phyloP scores from a whole-genome alignment of 768 basidiomycete genomes.

The Auricularia cornea region DNA sequence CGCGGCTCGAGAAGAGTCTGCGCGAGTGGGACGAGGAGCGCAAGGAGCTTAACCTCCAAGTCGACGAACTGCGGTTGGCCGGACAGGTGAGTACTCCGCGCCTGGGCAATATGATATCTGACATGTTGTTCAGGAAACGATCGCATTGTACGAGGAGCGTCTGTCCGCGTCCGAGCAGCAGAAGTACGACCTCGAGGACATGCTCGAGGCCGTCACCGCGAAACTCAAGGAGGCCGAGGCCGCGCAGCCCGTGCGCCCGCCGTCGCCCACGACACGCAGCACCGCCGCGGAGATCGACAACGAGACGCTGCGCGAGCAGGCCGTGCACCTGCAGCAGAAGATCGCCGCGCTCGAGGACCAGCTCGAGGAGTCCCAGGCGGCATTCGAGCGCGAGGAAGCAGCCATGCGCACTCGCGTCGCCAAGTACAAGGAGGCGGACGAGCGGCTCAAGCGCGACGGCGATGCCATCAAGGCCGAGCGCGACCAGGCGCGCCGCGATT shows the following conservation, averaged over 20 bases:
- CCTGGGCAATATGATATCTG: too few relatives aligned
- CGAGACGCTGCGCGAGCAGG: slow-evolving; percentile 81
- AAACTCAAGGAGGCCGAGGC: slow-evolving; percentile 29
- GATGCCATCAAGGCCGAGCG: slow-evolving; percentile 64
- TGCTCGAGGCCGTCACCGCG: slow-evolving; percentile 50
- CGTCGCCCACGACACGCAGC: slow-evolving; percentile 21
- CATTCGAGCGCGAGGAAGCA: slow-evolving; percentile 58
- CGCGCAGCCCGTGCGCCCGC: slow-evolving; percentile 18
- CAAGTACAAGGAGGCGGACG: slow-evolving; percentile 45
- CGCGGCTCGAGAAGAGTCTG: slow-evolving; percentile 31
- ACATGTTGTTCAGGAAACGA: slow-evolving; percentile 96
- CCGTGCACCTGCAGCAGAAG: slow-evolving; percentile 78
- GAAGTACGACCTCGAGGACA: slow-evolving; percentile 72
- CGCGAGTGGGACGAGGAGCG: slow-evolving; percentile 49
- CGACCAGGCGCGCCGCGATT: slow-evolving; percentile 54
- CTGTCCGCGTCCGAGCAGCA: slow-evolving; percentile 60
- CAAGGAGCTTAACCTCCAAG: slow-evolving; percentile 57
- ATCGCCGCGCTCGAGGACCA: slow-evolving; percentile 68
- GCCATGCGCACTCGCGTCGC: slow-evolving; percentile 53
- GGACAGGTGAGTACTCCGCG: too few relatives aligned
- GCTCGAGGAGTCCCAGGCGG: slow-evolving; percentile 12
- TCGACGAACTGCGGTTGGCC: slow-evolving; percentile 79
- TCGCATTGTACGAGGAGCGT: slow-evolving; percentile 88
- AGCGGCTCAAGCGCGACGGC: slow-evolving; percentile 22
- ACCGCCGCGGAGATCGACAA: slow-evolving; percentile 92